Evolutionary conservation across 2,329 filamentous ascomycete genomes (phyloP).

Genomic region (Gaeumannomyces sp.): DNA sequence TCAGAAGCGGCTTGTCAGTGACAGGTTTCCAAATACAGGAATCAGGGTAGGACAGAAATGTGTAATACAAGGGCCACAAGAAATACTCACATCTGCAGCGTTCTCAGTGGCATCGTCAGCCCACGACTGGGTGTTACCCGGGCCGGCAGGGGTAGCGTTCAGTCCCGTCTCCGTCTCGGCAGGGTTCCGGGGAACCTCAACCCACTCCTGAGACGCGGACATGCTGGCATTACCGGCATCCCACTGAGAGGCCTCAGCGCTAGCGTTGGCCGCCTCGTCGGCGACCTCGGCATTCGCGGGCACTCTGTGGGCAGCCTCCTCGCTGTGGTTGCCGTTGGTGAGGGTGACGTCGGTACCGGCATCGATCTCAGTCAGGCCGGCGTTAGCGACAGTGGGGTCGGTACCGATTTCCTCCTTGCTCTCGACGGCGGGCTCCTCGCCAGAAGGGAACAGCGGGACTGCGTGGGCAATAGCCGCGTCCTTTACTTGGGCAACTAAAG

Average conservation of each 20-base stretch:
- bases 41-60: too few relatives aligned
- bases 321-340: slow-evolving; percentile 35
- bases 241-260: slow-evolving; percentile 58
- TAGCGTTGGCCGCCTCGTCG: slow-evolving; percentile 51
- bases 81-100: slow-evolving; percentile 33
- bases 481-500: slow-evolving; percentile 53
- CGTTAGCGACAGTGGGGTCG: slow-evolving; percentile 63
- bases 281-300: slow-evolving; percentile 45
- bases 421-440: slow-evolving; percentile 26
- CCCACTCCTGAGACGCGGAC: slow-evolving; percentile 60
- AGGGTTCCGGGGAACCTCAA: slow-evolving; percentile 64
- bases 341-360: slow-evolving; percentile 34
- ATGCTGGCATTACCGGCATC: slow-evolving; percentile 40
- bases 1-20: background rate
- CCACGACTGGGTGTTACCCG: slow-evolving; percentile 62
- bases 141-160: slow-evolving; percentile 52
- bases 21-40: too few relatives aligned
- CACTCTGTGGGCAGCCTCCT: slow-evolving; percentile 26
- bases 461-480: slow-evolving; percentile 47
- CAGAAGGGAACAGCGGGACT: slow-evolving; percentile 29
- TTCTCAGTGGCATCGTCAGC: slow-evolving; percentile 69
- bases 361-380: slow-evolving; percentile 62
- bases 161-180: slow-evolving; percentile 66
- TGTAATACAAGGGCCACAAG: background rate
- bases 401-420: slow-evolving; percentile 33